Percentiles rank a stretch among this genome's conserved stretches.
Evolutionary conservation across 805 yeast genomes (phyloP).

Genomic region (Isabelozyma gotoi): DNA sequence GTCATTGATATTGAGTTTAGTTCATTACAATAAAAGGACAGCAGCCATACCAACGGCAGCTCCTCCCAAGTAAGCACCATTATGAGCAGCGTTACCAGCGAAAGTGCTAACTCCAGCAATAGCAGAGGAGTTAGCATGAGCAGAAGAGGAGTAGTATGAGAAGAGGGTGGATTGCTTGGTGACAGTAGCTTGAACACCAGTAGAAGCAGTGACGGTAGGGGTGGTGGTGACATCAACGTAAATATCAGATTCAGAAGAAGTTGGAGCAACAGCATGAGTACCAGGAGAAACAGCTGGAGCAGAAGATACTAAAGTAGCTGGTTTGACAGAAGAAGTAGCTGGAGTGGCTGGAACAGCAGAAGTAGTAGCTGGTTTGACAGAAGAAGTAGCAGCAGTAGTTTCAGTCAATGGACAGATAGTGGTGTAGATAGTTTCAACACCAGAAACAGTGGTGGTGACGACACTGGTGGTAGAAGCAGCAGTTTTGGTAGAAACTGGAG

Average conservation of each 20-base stretch:
- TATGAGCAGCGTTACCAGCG: conserved; percentile 33
- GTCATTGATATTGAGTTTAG: background rate
- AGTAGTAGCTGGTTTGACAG: conserved; percentile 9
- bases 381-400: conserved; percentile 11
- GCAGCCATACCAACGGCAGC: conserved; percentile 44
- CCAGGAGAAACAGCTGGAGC: conserved; percentile 12
- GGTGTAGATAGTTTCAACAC: conserved; percentile 34
- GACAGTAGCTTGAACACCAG: conserved; percentile 45
- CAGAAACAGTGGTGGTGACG: conserved; percentile 33
- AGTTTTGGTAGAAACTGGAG: conserved; percentile 2
- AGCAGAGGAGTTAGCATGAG: conserved; percentile 13
- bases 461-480: conserved; percentile 9
- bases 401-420: conserved; percentile 36
- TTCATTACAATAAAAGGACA: conserved; percentile 21
- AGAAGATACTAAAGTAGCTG: conserved; percentile 8
- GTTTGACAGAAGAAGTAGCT: conserved; percentile 9
- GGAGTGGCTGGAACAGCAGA: conserved; percentile 10
- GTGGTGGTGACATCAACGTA: conserved; percentile 52
- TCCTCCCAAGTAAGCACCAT: conserved; percentile 23
- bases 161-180: conserved; percentile 38
- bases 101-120: conserved; percentile 22
- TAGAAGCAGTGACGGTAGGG: conserved; percentile 47
- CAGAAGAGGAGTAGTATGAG: conserved; percentile 23
- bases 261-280: conserved; percentile 11
- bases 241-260: conserved; percentile 25